Base-by-base conservation (phyloP, 2,329 filamentous ascomycete species). In the Diaporthe humulicola region DNA sequence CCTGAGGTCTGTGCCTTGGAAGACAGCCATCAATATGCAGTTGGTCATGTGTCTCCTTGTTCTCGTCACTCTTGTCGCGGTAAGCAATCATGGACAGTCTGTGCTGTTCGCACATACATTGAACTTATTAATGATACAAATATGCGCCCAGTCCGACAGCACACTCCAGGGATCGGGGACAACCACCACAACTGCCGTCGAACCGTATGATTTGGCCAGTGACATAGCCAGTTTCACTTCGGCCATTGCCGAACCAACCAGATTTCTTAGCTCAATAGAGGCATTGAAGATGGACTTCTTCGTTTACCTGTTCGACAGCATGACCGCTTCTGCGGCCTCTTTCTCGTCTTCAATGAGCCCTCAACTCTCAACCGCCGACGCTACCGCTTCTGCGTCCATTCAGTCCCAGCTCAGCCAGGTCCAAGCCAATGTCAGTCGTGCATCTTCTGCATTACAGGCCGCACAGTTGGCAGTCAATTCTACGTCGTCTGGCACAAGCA, bases 281-380 rank as follows among this genome's bases (percentile, higher is more conserved):
- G 3, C 22, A 8, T 33, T 22, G 4, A 1, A 17, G 7, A 17
- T 56, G 3, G 40, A 48, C 6, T 14, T n/a, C 3, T 10, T 33
- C 25, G 52, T 33, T 10, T 70, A 30, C 54, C 40, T 54, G 3
- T 38, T 50, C 7, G 61, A 52, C 7, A 70, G 28, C 19, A 36
- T 71, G 36, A 74, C 56, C 0, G 33, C 72, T 4, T 45, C 50
- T 7, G 71, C 61, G 12, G 54, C 38, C 15, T 22, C 54, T 19
- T 40, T 15, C 8, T 28, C 36, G 17, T 70, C 71, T 22, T 70
- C 71, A 1, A 40, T 73, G 38, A n/a, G 9, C 19, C 14, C 28
- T 6, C 61, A 42, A 38, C 33, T 54, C 15, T 73, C 71, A 12
- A 73, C 61, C 17, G 71, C 71, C 17, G 67, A 66, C 19, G 64